Base-by-base conservation (phyloP, 1,284 basidiomycete genomes). In the Ustilago trichophora region DNA sequence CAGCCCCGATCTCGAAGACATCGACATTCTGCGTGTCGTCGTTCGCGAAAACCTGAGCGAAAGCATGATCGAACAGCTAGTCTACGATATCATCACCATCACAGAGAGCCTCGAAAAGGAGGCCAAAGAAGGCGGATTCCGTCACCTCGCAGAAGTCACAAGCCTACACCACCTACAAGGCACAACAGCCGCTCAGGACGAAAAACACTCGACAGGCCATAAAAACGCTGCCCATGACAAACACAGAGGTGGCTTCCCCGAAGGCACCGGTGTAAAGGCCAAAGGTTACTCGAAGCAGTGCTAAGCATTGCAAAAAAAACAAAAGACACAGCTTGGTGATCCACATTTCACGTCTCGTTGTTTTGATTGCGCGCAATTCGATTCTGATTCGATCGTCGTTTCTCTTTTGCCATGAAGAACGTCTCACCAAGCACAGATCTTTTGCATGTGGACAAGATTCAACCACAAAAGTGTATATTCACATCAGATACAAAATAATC, bases 1-100 rank as follows among this genome's bases (percentile, higher is more conserved):
- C 25, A 50, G 62, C 16, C 73, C 73, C 24, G 58, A 60, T 33
- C 53, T 75, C 25, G 64, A 73, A 44, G 24, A 73, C 8, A 60
- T 76, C 16, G 73, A 81, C 32, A 76, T 81, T 29, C 58, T 81
- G 8, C 73, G 79, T 26, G 76, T 81, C 21, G 79, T 81, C 31
- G 75, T 78, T 31, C 58, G 78, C 6, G 77, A 78, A 43, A 75
- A 64, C 44, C 38, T 80, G 13, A 70, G 70, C 34, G 76, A 77
- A 46, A 71, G 54, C 45, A 72, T 80, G 77, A 60, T 79, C 47
- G 74, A 75, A 33, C 68, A 72, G 52, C 66, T 80, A 2, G 59
- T 80, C n/a, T 65, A 72, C 52, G 77, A 80, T 48, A 76, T 80
- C 35, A 48, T 80, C 33, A 46, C 57, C 21, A 73, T 78, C 36